Conservation (phyloP, 106 monocot genomes). For the Apostasia shenzhenica region DNA sequence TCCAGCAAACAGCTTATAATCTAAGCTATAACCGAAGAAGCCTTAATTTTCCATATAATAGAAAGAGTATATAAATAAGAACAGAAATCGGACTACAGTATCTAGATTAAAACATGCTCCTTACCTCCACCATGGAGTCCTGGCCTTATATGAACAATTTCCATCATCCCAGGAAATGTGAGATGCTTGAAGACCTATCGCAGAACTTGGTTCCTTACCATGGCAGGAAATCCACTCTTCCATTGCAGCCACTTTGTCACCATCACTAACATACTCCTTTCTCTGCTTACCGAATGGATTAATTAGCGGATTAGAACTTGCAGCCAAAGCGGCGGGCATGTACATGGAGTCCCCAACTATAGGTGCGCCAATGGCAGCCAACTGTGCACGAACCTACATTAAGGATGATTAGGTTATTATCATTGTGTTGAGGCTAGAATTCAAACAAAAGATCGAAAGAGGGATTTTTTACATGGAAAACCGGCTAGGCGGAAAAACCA, state of each 20-base stretch:
- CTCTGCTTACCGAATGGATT: slow-evolving; percentile 59
- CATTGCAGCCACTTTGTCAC: slow-evolving; percentile 31
- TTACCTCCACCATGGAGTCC: slow-evolving; percentile 73
- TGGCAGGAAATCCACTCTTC: slow-evolving; percentile 62
- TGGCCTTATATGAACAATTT: slow-evolving; percentile 42
- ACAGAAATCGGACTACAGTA: no score
- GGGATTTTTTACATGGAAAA: no score
- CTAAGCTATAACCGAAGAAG: no score
- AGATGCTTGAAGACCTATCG: slow-evolving; percentile 83
- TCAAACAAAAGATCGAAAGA: no score
- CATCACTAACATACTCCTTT: slow-evolving; percentile 18
- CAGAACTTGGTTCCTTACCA: slow-evolving; percentile 77
- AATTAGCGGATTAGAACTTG: slow-evolving; percentile 37
- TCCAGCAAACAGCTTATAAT: no score
- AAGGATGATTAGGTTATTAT: no score
- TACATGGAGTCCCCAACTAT: slow-evolving; percentile 88
- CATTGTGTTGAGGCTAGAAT: no score
- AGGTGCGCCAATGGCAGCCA: slow-evolving; percentile 81
- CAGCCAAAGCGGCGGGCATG: slow-evolving; percentile 59
- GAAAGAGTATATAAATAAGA: no score
- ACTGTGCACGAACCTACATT: slow-evolving; percentile 78
- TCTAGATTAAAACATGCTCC: background rate
- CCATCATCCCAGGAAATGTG: slow-evolving; percentile 86
- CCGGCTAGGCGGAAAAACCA: no score
- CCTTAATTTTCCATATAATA: no score